A percentile compares a stretch with the other conserved stretches of the same genome.
These are phyloP conservation scores for Pichia scutulata DNA, from an alignment of 805 yeast genomes.

Conservation along the genomic window DNA sequence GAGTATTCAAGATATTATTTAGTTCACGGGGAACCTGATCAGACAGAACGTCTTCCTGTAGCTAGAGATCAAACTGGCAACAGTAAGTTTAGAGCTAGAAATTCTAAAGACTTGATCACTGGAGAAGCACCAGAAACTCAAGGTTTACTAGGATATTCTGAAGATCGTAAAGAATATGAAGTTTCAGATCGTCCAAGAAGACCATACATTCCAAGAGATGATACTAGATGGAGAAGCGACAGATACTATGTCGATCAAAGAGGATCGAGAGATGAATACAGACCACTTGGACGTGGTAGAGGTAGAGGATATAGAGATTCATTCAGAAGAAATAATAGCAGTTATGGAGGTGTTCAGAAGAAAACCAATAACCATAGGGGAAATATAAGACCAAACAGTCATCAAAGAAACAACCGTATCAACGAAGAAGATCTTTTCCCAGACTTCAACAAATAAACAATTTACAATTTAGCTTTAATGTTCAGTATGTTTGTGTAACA, in stretches of 20 bases:
- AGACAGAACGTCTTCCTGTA: slow-evolving; percentile 23
- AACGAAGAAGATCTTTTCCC: neutral
- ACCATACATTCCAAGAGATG: neutral
- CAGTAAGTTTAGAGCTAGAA: neutral
- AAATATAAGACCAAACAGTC: neutral
- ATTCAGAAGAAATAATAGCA: neutral
- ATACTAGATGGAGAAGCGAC: neutral
- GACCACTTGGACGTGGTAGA: neutral
- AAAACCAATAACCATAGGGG: neutral
- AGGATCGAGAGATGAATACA: neutral
- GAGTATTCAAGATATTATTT: slow-evolving; percentile 57
- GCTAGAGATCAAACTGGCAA: slow-evolving; percentile 15
- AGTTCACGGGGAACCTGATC: slow-evolving; percentile 63
- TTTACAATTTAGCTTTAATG: neutral
- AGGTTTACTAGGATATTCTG: slow-evolving; percentile 30
- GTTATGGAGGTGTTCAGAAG: neutral
- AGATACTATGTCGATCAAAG: neutral
- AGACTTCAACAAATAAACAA: neutral
- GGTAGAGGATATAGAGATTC: neutral
- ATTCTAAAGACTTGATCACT: slow-evolving; percentile 28
- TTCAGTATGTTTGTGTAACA: neutral
- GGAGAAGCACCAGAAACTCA: slow-evolving; percentile 28
- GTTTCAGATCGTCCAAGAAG: neutral
- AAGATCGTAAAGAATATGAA: slow-evolving; percentile 25
- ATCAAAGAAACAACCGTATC: neutral